Evolutionary conservation across 2,329 filamentous ascomycete genomes (phyloP).

Genomic region (Macrophomina tecta): DNA sequence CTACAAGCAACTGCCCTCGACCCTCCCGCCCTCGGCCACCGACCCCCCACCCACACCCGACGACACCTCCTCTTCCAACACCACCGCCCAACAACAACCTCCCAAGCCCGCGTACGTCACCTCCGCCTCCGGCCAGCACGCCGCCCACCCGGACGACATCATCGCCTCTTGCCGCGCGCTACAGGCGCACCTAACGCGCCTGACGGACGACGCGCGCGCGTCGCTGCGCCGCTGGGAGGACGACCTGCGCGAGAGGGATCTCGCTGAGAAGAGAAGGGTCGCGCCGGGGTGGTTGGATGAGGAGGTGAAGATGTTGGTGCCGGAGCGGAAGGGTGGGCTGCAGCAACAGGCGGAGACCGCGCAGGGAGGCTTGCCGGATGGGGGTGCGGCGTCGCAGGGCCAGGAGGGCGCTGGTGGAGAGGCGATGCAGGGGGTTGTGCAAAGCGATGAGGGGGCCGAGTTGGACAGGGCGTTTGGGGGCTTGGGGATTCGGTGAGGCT

Average conservation of each 20-base stretch:
- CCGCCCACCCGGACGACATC: conserved; percentile 87
- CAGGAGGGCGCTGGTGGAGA: conserved; percentile 38
- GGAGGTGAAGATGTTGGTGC: conserved; percentile 66
- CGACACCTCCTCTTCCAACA: conserved; percentile 63
- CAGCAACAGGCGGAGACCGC: not conserved
- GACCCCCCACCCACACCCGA: conserved; percentile 51
- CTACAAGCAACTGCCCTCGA: conserved; percentile 87
- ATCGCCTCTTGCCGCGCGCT: conserved; percentile 80
- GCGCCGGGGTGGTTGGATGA: conserved; percentile 84
- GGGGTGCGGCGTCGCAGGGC: conserved; percentile 25
- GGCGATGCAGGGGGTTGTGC: conserved; percentile 29
- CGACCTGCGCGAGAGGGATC: conserved; percentile 66
- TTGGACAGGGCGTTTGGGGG: conserved; percentile 69
- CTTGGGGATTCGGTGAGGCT: conserved; percentile 58
- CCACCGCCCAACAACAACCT: conserved; percentile 43
- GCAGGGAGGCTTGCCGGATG: conserved; percentile 11
- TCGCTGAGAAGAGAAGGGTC: conserved; percentile 79
- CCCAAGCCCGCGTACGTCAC: conserved; percentile 67
- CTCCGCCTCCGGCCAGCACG: conserved; percentile 71
- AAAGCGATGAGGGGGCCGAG: conserved; percentile 66
- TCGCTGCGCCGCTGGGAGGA: conserved; percentile 75
- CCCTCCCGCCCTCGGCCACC: conserved; percentile 76
- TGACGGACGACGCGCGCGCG: conserved; percentile 70
- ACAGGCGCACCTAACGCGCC: conserved; percentile 73
- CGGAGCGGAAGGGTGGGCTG: conserved; percentile 56